Evolutionary conservation across 192 early-diverging fungal genomes (phyloP), one percentile per base, ranked within the genome.

Genomic region (Rhizoclosmatium globosum): DNA sequence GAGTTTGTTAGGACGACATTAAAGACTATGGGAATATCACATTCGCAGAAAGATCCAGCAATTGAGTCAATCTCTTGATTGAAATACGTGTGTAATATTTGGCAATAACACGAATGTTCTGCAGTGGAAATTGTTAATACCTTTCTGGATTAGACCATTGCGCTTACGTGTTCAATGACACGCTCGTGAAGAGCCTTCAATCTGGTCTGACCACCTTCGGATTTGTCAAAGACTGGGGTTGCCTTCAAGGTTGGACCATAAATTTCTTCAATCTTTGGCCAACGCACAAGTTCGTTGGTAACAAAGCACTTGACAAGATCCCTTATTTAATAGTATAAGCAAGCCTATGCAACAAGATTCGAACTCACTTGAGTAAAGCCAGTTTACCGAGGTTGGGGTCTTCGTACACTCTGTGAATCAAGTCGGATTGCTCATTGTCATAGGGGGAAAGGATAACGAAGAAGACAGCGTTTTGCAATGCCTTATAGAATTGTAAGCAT

Each of bases 31-130:
- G 69, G 58, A 41, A 47, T 3, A 70, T 62, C 84, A 93, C 93
- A 76, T 92, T 79, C 45, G 85, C 86, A 7, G 87, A 85, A 81
- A 99, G 82, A 83, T 98, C 97, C 76, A 99, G 84, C 61, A 99
- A 86, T 85, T 96, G 92, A 31, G 94, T 94, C 76, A 98, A 88
- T 59, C 96, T 91, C 85, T 92, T 90, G 41, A 92, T 90, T 6
- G 94, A 91, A 47, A 98, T 94, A 42, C 95, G 92, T 45, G 91
- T 93, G 80, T 99, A 99, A 85, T 98, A 99, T 80, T 94, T 94
- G 53, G 96, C 94, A 80, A 99, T 91, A 2, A 99, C 96, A 6
- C 98, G 94, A 73, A 98, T 93, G 84, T 99, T 99, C 91, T 90
- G 47, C 45, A 65, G 2, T 17, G 45, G 64, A 70, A 44, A 79